Evolutionary conservation across 2,329 filamentous ascomycete genomes (phyloP).

Genomic region (Curvularia sp.): DNA sequence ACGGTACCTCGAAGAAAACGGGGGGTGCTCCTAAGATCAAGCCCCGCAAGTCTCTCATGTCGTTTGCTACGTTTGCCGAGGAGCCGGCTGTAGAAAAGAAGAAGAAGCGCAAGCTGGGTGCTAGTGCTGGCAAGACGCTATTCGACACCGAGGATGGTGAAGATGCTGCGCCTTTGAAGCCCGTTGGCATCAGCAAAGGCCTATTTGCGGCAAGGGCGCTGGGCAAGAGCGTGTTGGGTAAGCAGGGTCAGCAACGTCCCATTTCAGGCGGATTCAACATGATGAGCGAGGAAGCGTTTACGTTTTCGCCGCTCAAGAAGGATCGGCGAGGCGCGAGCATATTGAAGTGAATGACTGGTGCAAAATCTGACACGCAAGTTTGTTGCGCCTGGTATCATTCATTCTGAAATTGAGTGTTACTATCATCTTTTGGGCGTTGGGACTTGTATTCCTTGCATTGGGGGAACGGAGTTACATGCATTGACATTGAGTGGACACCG

Average conservation of each 20-base stretch:
- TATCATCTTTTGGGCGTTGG: background rate
- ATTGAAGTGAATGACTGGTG: slow-evolving; percentile 28
- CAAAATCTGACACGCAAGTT: background rate
- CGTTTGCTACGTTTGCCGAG: slow-evolving; percentile 52
- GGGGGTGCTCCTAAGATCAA: slow-evolving; percentile 48
- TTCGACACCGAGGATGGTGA: slow-evolving; percentile 62
- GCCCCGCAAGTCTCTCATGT: slow-evolving; percentile 57
- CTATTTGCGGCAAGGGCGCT: slow-evolving; percentile 49
- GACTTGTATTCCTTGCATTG: background rate
- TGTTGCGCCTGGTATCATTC: background rate
- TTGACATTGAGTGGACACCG: background rate
- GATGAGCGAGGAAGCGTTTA: slow-evolving; percentile 49
- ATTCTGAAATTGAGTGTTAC: background rate
- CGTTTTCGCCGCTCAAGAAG: slow-evolving; percentile 52
- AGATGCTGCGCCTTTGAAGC: slow-evolving; percentile 41
- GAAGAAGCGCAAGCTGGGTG: slow-evolving; percentile 75
- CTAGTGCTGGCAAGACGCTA: slow-evolving; percentile 65
- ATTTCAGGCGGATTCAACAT: slow-evolving; percentile 47
- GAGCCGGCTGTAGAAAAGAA: slow-evolving; percentile 50
- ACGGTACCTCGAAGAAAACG: slow-evolving; percentile 42
- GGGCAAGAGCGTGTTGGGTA: slow-evolving; percentile 44
- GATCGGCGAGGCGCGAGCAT: slow-evolving; percentile 43
- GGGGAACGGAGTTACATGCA: background rate
- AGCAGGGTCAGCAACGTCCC: slow-evolving; percentile 32
- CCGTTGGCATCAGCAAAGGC: slow-evolving; percentile 44